Evolutionary conservation across 495 filamentous ascomycete genomes (phyloP).

Genomic region (Aspergillus coremiiformis): DNA sequence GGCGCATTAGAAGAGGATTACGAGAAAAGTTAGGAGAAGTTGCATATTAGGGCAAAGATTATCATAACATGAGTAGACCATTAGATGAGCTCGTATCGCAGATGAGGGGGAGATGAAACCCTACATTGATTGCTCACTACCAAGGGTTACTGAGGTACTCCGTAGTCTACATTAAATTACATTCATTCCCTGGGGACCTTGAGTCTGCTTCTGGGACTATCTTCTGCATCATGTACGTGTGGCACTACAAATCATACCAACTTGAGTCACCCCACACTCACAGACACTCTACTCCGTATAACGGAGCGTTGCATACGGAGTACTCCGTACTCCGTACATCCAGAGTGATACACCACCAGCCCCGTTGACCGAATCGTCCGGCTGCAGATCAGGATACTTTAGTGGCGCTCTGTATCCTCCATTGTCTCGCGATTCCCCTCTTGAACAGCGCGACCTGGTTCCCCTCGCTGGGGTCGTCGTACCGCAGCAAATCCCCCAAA

Average conservation of each 20-base stretch:
- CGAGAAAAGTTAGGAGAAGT: too few species aligned
- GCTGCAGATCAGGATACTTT: not conserved
- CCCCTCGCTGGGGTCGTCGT: too few species aligned
- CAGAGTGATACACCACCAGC: not conserved
- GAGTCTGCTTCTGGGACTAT: too few species aligned
- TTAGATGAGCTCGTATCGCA: not conserved
- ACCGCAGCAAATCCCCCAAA: too few species aligned
- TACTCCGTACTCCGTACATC: too few species aligned
- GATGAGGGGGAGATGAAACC: not conserved
- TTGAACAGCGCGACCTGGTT: not conserved
- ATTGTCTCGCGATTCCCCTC: not conserved
- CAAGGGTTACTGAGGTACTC: not conserved
- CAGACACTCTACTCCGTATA: not conserved
- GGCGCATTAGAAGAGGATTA: not conserved
- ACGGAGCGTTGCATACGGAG: too few species aligned
- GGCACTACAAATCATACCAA: not conserved
- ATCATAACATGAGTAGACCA: too few species aligned
- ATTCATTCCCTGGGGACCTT: conserved; percentile 1
- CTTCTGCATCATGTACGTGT: conserved; percentile 4
- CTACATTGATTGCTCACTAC: not conserved
- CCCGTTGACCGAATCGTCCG: not conserved
- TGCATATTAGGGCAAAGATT: too few species aligned
- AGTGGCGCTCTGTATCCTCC: not conserved
- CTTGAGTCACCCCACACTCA: too few species aligned
- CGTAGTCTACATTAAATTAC: conserved; percentile 1